Base-by-base conservation (phyloP, 805 yeast genomes). In the Candida berthetii region DNA sequence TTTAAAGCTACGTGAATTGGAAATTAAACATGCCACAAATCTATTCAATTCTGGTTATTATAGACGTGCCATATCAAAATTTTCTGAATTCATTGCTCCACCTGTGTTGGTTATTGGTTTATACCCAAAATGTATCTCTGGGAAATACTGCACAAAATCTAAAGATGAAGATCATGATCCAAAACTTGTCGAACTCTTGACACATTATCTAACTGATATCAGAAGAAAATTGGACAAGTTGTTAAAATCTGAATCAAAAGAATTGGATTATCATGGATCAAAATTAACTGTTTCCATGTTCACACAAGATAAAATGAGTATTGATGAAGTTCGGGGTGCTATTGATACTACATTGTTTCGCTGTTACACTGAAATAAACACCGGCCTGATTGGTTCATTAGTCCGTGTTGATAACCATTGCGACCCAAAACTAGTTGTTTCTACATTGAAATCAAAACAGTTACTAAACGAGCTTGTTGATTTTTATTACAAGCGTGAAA, bases 281-380 rank as follows among this genome's bases (percentile, higher is more conserved):
- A 62, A 41, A 42, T 11, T 49, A 9, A 28, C 33, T 8, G n/a
- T 34, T 6, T 18, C 34, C 7, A 33, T 35, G 18, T 50, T 50
- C 36, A 50, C 50, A 1, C 13, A 50, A 1, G 37, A 40, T 7
- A 18, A 37, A 9, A 40, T 46, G 16, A 34, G 58, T 2, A 54
- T 64, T 8, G 72, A 75, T 0, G 58, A 68, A 10, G 62, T 77
- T 36, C 55, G 69, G 4, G 54, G 53, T 5, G 44, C 73, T 1
- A 74, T 93, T 2, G 99, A 91, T 54, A 84, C 96, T 0, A 71
- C 87, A 1, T 66, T 93, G 16, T 87, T 91, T 52, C 68, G 77
- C 39, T 77, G 93, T 45, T 91, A 93, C 55, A 66, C 79, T 43
- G 56, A 78, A n/a, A 76, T 77, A 25, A 77, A 78, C 41, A 85